These are phyloP conservation scores for Nicotiana paniculata DNA, from an alignment of 257 asterid genomes.

Conservation along the genomic window DNA sequence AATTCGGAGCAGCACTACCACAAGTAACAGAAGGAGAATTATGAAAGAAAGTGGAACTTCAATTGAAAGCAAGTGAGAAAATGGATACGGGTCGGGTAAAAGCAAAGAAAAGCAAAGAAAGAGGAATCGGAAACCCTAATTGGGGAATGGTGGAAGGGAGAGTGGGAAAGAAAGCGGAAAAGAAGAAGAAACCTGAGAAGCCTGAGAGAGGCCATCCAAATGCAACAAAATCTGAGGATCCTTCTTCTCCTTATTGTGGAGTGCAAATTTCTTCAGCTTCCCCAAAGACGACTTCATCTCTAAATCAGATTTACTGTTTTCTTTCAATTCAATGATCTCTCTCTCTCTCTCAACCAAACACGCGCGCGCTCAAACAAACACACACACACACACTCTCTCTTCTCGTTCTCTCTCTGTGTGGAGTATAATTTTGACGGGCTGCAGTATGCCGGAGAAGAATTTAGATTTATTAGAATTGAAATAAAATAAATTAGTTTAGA, in stretches of 20 bases:
- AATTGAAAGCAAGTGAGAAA: no score
- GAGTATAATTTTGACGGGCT: neutral
- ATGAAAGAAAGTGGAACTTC: no score
- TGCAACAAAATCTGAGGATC: slow-evolving; percentile 26
- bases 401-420: neutral
- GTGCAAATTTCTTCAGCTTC: slow-evolving; percentile 28
- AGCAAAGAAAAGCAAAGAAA: neutral
- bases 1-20: neutral
- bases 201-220: slow-evolving; percentile 31
- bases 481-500: neutral
- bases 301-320: neutral
- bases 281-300: slow-evolving; percentile 35
- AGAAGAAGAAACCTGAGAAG: slow-evolving; percentile 19
- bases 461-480: neutral
- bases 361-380: neutral
- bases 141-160: neutral
- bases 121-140: slow-evolving; percentile 5
- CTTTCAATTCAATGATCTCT: neutral
- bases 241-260: slow-evolving; percentile 27
- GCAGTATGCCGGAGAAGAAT: neutral
- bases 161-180: no score
- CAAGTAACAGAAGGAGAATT: no score
- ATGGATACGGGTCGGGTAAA: neutral
- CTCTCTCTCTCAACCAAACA: neutral
- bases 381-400: neutral